Base-by-base conservation (phyloP, 306 rosid genomes). In the Lithocarpus polystachyus region DNA sequence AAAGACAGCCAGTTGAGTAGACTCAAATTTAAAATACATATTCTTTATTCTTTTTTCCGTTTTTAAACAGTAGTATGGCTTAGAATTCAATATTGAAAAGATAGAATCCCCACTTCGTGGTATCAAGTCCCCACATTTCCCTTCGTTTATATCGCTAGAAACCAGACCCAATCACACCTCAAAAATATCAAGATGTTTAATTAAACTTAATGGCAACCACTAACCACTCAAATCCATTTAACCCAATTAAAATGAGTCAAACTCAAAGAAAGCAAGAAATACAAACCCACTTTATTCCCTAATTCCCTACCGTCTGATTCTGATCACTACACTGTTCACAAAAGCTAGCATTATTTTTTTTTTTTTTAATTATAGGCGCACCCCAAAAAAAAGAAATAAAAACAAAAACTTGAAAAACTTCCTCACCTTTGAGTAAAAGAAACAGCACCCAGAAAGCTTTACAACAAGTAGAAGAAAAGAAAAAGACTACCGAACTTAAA, bases 171-270 rank as follows among this genome's bases (percentile, higher is more conserved):
- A 40, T 40, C 45, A 62, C 20, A 4, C 56, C 60, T 80, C 40
- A 74, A 54, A 74, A 43, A 23, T 75, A 20, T 3, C 52, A 55
- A 77, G 37, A 8, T 13, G 33, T 18, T 37, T 28, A 26, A 22
- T 35, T 54, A 15, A 62, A 43, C 31, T 29, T 70, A 22, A 73
- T 43, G 56, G 75, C 75, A 43, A 81, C 73, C 59, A 20, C 29
- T 11, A 52, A 73, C 72, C 43, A 72, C 24, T 48, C 56, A 61
- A 37, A 43, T 20, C 23, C 48, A 29, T 6, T 54, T 22, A 13
- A 52, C 9, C 73, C 80, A 71, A 60, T 29, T 19, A 35, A 6
- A 35, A 56, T 18, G 55, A 73, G 86, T 78, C 82, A 35, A 77
- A 15, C 35, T 40, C 14, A 8, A 68, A 67, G 24, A 56, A 60